These are phyloP conservation scores for Xylariaceae sp. DNA, from an alignment of 2,329 filamentous ascomycete genomes.

Conservation along the genomic window DNA sequence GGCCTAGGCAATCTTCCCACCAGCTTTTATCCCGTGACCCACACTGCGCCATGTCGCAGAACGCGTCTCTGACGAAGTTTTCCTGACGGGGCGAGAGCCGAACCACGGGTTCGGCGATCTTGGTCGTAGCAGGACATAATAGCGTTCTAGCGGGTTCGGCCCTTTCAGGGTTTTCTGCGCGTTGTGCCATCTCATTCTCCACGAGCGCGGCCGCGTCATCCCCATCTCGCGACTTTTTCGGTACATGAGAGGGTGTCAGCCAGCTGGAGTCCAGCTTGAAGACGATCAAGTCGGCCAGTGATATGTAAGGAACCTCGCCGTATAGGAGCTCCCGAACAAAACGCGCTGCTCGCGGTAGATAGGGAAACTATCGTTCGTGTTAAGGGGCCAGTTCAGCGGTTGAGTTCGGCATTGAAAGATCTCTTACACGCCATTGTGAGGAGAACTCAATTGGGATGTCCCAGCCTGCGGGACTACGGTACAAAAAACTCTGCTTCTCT, in stretches of 20 bases:
- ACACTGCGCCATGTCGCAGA: constrained; percentile 22
- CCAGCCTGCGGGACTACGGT: constrained; percentile 19
- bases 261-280: constrained; percentile 27
- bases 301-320: constrained; percentile 28
- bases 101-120: constrained; percentile 2
- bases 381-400: not conserved
- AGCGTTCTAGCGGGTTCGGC: not conserved
- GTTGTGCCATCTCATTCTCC: constrained; percentile 9
- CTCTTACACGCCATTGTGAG: constrained; percentile 28
- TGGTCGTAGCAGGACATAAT: not conserved
- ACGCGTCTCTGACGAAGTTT: constrained; percentile 23
- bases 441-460: constrained; percentile 26
- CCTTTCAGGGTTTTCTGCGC: not conserved
- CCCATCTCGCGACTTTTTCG: constrained; percentile 24
- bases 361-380: constrained; percentile 19
- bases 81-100: constrained; percentile 19
- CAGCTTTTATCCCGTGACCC: constrained; percentile 23
- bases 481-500: constrained; percentile 23
- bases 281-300: constrained; percentile 24
- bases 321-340: constrained; percentile 21
- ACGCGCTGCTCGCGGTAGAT: constrained; percentile 23
- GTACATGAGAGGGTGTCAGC: constrained; percentile 14
- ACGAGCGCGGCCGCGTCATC: constrained; percentile 26
- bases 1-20: constrained; percentile 25
- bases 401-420: not conserved